phyloP scores from a whole-genome alignment of 2,329 filamentous ascomycete genomes.

The Grosmannia clavigera region DNA sequence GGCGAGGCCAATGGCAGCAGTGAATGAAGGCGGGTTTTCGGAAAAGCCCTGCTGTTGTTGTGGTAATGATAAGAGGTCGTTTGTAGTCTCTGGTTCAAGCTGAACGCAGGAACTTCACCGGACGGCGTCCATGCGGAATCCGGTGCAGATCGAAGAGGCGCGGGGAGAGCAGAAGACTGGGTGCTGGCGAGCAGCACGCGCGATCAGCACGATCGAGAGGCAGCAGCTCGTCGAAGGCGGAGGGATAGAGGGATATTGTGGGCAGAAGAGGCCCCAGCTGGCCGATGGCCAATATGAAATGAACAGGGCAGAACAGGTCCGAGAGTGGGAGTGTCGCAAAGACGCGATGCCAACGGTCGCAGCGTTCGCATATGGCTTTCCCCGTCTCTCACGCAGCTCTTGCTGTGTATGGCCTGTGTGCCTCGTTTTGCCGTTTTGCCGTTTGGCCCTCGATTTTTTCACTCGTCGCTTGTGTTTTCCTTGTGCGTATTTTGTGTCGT shows the following conservation, averaged over 20 bases:
- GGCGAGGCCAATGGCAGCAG: not conserved
- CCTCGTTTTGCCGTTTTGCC: not conserved
- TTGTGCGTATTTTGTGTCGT: not conserved
- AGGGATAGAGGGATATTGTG: no score
- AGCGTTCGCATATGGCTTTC: not conserved
- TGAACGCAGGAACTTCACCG: slow-evolving; percentile 6
- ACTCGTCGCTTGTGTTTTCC: not conserved
- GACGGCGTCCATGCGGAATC: not conserved
- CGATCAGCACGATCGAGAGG: no score
- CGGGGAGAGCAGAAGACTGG: not conserved
- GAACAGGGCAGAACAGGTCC: not conserved
- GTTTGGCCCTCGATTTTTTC: not conserved
- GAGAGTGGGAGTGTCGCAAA: not conserved
- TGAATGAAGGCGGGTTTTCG: not conserved
- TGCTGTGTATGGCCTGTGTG: not conserved
- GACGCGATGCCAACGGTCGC: not conserved
- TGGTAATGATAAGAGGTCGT: no score
- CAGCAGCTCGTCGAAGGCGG: no score
- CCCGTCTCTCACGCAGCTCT: not conserved
- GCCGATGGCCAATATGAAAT: not conserved
- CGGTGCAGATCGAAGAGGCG: not conserved
- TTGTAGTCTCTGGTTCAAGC: not conserved
- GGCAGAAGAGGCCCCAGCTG: no score
- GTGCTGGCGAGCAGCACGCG: no score
- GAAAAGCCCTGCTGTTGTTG: no score